Evolutionary conservation across 2,329 filamentous ascomycete species (phyloP).

Genomic region (Pseudocercospora vitis): DNA sequence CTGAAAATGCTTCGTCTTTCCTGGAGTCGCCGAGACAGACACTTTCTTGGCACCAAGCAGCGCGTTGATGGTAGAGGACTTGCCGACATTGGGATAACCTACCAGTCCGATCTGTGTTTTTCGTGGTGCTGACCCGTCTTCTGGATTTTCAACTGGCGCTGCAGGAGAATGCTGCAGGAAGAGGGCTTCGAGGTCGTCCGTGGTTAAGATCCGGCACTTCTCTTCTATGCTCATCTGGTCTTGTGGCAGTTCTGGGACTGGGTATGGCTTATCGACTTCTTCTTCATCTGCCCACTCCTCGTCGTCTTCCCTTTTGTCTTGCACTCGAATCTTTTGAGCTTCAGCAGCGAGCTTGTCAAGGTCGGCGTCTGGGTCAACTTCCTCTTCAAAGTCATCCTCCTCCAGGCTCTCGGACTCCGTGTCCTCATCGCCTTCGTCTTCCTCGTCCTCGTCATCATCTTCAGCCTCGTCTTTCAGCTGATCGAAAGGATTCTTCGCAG

Average conservation of each 20-base stretch:
- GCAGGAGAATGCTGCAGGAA: constrained; percentile 75
- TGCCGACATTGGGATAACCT: constrained; percentile 97
- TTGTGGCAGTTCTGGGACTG: constrained; percentile 37
- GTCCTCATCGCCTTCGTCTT: constrained; percentile 44
- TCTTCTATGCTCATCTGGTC: constrained; percentile 44
- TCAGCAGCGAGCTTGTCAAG: constrained; percentile 41
- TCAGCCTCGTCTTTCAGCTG: constrained; percentile 62
- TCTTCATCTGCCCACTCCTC: constrained; percentile 43
- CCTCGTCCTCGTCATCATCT: constrained; percentile 53
- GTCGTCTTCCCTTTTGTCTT: constrained; percentile 43
- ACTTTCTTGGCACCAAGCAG: constrained; percentile 99
- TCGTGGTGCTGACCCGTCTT: constrained; percentile 50
- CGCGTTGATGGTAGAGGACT: constrained; percentile 98
- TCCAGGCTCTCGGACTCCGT: constrained; percentile 36
- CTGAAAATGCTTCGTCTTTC: constrained; percentile 99
- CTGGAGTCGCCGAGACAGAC: constrained; percentile 92
- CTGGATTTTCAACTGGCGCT: constrained; percentile 44
- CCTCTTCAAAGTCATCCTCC: constrained; percentile 39
- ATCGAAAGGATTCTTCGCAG: constrained; percentile 22
- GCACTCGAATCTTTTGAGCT: constrained; percentile 43
- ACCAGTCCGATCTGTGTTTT: constrained; percentile 92
- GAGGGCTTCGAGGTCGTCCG: constrained; percentile 86
- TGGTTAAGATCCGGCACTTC: constrained; percentile 74
- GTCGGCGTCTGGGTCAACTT: constrained; percentile 47
- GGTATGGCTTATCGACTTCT: constrained; percentile 33